Evolutionary conservation across 2,329 filamentous ascomycete species (phyloP), one percentile per base, ranked within the genome.

Genomic region (Aspergillus pseudoglaucus): DNA sequence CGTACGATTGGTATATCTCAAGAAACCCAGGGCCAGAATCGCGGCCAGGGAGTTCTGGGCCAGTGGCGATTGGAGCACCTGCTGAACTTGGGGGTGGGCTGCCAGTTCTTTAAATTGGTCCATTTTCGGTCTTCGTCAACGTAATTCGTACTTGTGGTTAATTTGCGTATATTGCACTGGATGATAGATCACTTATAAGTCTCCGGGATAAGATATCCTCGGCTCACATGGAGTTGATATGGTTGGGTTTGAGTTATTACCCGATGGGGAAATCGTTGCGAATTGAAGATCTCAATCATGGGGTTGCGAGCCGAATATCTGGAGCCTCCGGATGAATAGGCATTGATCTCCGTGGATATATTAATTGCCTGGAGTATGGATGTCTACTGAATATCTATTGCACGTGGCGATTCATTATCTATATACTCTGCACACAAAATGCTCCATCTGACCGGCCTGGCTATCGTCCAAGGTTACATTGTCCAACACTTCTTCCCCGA

Each of bases 391-490:
- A 30, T 30, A 12, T 30, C 25, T 30, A 30, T 30, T 30, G 25
- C 4, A 30, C 33, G 33, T n/a, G 33, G 33, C 33, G 8, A 37
- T 12, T 30, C 1, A 12, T 10, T 12, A 12, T 30, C 5, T 12
- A 12, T 30, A 12, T 30, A 30, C 9, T 30, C 10, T 12, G 8
- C 1, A 12, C 4, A 3, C 9, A 27, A 45, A 20, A 43, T 15
- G 39, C 23, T 53, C 4, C 42, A 45, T 30, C 50, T 60, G 37
- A 48, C 52, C 40, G 53, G 49, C 20, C 43, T 62, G 15, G 55
- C 63, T 6, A 46, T 65, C 5, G 48, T 59, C 8, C 64, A 66
- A 52, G 59, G 55, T 5, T 63, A 58, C 39, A 35, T 64, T 23
- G 47, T 68, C 12, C 59, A 65, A 44, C 62, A 55, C 1, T 22